Evolutionary conservation across 148 eudicot genomes (phyloP), one percentile per base, ranked within the genome.

Genomic region (Agrostemma githago): DNA sequence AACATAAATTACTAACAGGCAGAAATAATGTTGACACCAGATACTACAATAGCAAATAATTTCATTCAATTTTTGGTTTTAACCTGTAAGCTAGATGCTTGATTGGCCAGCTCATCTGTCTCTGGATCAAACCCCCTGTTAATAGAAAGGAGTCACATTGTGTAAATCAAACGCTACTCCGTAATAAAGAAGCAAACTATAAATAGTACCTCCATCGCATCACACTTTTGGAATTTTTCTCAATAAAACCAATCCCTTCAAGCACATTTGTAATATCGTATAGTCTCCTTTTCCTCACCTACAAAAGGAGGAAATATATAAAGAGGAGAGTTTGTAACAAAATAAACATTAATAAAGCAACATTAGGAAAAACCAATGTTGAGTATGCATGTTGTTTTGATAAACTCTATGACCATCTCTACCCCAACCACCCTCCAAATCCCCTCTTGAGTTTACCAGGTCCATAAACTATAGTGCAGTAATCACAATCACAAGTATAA

Each of bases 221-320:
- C 8, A 61, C 60, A 74, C 61, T 74, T 43, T 63, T 74, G 56
- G 76, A 74, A 37, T 37, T 63, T 74, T 74, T 74, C 76, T 46
- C 76, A 62, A 74, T 63, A 60, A 74, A 12, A 54, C 76, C 76
- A 63, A 74, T 74, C 43, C 76, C 76, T 74, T 74, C 76, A 62
- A 74, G 76, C 60, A 74, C 76, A 63, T 74, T 74, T 15, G 76
- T 74, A 43, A 74, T 74, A 74, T 74, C 76, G 42, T 74, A 74
- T 44, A 74, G 40, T 74, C 76, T 74, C 69, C 76, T 74, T 65
- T 74, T 74, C 40, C 76, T 74, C 68, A 74, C 57, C 76, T 74
- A 51, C 41, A 26, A 26, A 26, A 72, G 19, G 9, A n/a, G 43
- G 20, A 34, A n/a, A 58, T 9, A 57, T n/a, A 9, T 72, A 9